phyloP scores from a whole-genome alignment of 257 asterid genomes.

The Nemophila menziesii region DNA sequence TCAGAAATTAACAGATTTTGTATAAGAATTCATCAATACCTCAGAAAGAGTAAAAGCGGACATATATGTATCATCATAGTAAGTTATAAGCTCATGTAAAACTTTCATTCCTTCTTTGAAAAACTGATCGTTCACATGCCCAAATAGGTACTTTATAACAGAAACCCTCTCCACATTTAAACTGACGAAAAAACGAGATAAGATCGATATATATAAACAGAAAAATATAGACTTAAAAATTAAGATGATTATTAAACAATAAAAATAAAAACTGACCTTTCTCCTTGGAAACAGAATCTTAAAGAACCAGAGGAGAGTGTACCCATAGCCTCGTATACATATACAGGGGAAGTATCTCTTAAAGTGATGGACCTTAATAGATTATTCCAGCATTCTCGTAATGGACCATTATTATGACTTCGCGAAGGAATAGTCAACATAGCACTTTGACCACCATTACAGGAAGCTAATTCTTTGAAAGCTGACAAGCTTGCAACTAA shows the following conservation, averaged over 20 bases:
- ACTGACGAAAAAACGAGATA: slow-evolving; percentile 28
- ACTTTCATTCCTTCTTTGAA: slow-evolving; percentile 48
- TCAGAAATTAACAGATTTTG: not conserved
- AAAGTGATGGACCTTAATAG: slow-evolving; percentile 39
- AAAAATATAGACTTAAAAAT: slow-evolving; percentile 4
- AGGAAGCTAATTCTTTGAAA: slow-evolving; percentile 57
- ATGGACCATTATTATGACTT: slow-evolving; percentile 31
- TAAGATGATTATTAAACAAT: slow-evolving; percentile 6
- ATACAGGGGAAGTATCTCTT: slow-evolving; percentile 37
- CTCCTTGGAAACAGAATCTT: slow-evolving; percentile 52
- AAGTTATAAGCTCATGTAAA: slow-evolving; percentile 37
- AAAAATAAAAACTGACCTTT: slow-evolving; percentile 38
- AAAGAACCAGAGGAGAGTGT: slow-evolving; percentile 52
- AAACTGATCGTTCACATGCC: slow-evolving; percentile 33
- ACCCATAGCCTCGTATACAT: slow-evolving; percentile 46
- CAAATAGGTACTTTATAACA: slow-evolving; percentile 57
- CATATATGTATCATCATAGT: slow-evolving; percentile 19
- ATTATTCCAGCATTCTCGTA: slow-evolving; percentile 64
- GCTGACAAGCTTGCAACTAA: slow-evolving; percentile 50
- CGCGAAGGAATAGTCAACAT: slow-evolving; percentile 36
- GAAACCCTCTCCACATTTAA: slow-evolving; percentile 44
- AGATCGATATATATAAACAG: not conserved
- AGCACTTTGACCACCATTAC: slow-evolving; percentile 48
- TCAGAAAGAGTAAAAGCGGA: slow-evolving; percentile 11
- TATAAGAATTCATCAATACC: not conserved